Evolutionary conservation across 225 moss, liverwort and hornwort genomes (phyloP).

Genomic region (Pleurozium schreberi): DNA sequence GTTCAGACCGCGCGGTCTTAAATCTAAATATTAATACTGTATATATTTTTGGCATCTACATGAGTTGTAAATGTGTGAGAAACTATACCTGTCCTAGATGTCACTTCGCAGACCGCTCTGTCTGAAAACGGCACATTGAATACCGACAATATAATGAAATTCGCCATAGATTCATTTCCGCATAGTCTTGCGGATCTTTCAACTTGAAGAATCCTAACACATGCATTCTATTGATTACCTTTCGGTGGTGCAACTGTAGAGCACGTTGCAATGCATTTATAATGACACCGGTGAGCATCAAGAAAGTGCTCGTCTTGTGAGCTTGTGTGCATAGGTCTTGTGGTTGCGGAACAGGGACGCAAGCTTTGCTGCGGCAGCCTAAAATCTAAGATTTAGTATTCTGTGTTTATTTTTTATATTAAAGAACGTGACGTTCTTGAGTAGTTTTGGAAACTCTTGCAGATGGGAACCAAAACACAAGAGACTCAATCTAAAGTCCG

Average conservation of each 20-base stretch:
- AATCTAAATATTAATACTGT: too few species aligned
- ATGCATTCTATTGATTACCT: background rate
- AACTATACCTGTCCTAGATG: too few species aligned
- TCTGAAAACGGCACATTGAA: too few species aligned
- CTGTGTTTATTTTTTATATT: background rate
- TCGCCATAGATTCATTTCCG: background rate
- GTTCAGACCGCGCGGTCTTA: too few species aligned
- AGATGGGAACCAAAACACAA: background rate
- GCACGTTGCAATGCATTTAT: background rate
- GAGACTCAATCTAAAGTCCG: background rate
- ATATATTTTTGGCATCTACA: too few species aligned
- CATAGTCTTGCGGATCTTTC: background rate
- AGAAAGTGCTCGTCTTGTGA: background rate
- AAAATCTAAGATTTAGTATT: background rate
- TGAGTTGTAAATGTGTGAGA: too few species aligned
- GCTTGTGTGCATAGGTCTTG: background rate
- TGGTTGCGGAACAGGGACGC: background rate
- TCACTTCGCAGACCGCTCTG: too few species aligned
- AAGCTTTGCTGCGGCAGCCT: background rate
- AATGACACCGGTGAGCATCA: background rate
- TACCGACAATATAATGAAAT: too few species aligned
- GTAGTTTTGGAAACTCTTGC: background rate
- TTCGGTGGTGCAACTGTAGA: background rate
- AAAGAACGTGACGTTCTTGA: background rate
- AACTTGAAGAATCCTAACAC: background rate